phyloP scores from a whole-genome alignment of 2,329 filamentous ascomycete genomes.

The Pyricularia grisea region DNA sequence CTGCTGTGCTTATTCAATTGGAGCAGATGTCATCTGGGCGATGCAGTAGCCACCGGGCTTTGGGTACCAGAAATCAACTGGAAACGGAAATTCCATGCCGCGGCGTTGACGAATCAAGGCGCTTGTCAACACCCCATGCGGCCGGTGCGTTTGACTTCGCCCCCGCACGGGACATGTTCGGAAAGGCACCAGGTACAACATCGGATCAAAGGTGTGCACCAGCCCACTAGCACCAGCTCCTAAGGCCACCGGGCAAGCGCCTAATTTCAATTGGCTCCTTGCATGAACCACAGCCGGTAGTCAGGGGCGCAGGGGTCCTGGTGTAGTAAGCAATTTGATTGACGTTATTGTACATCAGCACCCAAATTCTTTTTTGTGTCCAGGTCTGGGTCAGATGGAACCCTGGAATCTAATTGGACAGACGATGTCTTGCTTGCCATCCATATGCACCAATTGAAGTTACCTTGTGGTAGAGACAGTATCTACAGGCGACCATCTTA shows the following conservation, averaged over 20 bases:
- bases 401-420: neutral
- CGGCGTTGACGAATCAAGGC: neutral
- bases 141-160: neutral
- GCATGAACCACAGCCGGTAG: neutral
- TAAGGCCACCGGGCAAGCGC: neutral
- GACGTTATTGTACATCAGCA: neutral
- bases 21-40: conserved; percentile 1
- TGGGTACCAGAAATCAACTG: neutral
- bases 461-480: too few species aligned
- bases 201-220: too few species aligned
- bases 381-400: too few species aligned
- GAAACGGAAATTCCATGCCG: neutral
- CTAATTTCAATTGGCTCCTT: neutral
- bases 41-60: neutral
- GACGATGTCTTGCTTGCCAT: neutral
- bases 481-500: too few species aligned
- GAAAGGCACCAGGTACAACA: neutral
- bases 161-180: neutral
- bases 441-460: too few species aligned
- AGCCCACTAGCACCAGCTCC: neutral
- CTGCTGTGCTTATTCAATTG: neutral
- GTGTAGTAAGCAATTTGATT: neutral
- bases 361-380: too few species aligned
- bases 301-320: neutral
- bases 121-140: neutral